A percentile compares a stretch with the other conserved stretches of the same genome.
These are phyloP conservation scores for Boletus fagicola DNA, from an alignment of 768 basidiomycete species.

Conservation along the genomic window DNA sequence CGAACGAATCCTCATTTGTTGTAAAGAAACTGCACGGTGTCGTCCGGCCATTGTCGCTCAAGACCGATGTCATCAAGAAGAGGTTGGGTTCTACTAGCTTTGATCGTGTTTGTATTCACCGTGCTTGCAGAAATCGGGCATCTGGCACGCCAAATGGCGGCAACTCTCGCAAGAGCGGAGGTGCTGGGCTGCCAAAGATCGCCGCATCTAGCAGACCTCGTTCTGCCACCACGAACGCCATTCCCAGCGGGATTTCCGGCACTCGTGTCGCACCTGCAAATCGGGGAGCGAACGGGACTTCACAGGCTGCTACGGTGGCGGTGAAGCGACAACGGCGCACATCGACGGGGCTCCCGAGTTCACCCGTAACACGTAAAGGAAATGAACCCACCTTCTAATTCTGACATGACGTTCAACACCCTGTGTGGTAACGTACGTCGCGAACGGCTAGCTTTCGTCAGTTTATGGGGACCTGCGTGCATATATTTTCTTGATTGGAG, in stretches of 20 bases:
- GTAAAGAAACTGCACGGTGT: conserved; percentile 92
- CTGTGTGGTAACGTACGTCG: conserved; percentile 13
- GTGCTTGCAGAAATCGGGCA: conserved; percentile 65
- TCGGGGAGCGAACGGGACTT: conserved; percentile 22
- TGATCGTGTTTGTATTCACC: background rate
- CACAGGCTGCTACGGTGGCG: conserved; percentile 32
- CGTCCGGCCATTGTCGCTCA: conserved; percentile 88
- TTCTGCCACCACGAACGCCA: conserved; percentile 61
- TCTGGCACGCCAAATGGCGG: conserved; percentile 65
- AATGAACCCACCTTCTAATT: conserved; percentile 19
- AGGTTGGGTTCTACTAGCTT: conserved; percentile 45
- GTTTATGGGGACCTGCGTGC: conserved; percentile 21
- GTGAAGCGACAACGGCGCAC: conserved; percentile 84
- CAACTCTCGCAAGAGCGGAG: conserved; percentile 56
- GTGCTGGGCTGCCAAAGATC: conserved; percentile 65
- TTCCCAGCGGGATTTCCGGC: conserved; percentile 46
- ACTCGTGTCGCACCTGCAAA: conserved; percentile 39
- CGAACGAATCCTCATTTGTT: conserved; percentile 11
- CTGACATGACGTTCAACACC: conserved; percentile 4
- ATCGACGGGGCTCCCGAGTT: conserved; percentile 52
- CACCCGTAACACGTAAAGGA: conserved; percentile 34
- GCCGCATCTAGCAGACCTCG: conserved; percentile 74
- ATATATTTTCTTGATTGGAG: conserved; percentile 35
- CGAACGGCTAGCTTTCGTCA: background rate
- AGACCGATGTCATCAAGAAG: conserved; percentile 98